A percentile compares a stretch with the other conserved stretches of the same genome.
phyloP scores from a whole-genome alignment of 2,329 filamentous ascomycete genomes.

The Phialocephala subalpina region DNA sequence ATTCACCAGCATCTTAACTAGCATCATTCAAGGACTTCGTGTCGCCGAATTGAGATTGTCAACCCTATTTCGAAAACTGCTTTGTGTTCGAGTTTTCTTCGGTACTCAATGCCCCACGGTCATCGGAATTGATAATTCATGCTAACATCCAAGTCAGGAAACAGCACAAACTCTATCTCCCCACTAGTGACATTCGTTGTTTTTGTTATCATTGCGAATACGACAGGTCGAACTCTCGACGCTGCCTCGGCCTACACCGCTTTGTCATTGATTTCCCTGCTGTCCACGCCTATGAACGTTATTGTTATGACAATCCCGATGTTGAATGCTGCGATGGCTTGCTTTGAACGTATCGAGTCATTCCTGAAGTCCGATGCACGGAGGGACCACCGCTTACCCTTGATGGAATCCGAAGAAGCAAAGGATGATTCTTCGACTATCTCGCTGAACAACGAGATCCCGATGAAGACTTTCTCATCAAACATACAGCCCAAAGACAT shows the following conservation, averaged over 20 bases:
- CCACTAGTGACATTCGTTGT: slow-evolving; percentile 51
- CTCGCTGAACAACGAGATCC: slow-evolving; percentile 11
- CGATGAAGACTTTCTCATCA: slow-evolving; percentile 21
- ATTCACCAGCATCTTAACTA: slow-evolving; percentile 45
- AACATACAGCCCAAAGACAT: neutral
- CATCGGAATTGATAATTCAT: neutral
- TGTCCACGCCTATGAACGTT: slow-evolving; percentile 49
- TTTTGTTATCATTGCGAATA: slow-evolving; percentile 44
- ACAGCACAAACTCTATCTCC: slow-evolving; percentile 41
- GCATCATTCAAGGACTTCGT: slow-evolving; percentile 47
- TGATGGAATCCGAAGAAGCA: slow-evolving; percentile 2
- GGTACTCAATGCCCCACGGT: slow-evolving; percentile 15
- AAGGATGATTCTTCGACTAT: neutral
- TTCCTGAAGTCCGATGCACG: slow-evolving; percentile 42
- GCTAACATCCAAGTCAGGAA: slow-evolving; percentile 29
- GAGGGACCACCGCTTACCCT: slow-evolving; percentile 35
- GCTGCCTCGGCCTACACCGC: slow-evolving; percentile 50
- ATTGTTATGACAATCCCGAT: slow-evolving; percentile 50
- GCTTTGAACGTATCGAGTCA: slow-evolving; percentile 50
- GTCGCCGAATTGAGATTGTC: slow-evolving; percentile 50
- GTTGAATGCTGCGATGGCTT: slow-evolving; percentile 49
- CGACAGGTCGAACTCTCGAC: slow-evolving; percentile 40
- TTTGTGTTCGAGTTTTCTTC: slow-evolving; percentile 37
- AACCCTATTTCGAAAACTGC: slow-evolving; percentile 46
- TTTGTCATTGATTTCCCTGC: slow-evolving; percentile 50